phyloP scores from a whole-genome alignment of 176 grass and related monocot genomes.

The Musa acuminata region DNA sequence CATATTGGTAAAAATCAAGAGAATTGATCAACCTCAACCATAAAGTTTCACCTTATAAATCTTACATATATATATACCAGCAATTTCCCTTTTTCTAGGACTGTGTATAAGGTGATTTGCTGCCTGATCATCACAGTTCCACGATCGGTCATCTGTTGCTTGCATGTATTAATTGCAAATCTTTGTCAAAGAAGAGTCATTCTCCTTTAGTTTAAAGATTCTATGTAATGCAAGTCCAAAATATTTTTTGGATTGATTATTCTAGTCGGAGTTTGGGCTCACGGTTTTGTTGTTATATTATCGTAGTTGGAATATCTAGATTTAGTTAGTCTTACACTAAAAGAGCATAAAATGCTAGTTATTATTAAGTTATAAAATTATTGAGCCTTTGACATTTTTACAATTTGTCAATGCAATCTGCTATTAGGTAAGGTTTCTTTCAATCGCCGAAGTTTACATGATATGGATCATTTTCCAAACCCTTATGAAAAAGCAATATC shows the following conservation, averaged over 20 bases:
- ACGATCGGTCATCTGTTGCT: background rate
- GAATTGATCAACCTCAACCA: no score
- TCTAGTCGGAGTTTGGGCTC: no score
- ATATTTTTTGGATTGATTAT: no score
- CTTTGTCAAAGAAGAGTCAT: background rate
- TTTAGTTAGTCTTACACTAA: background rate
- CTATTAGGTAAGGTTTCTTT: constrained; percentile 33
- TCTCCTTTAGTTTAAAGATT: background rate
- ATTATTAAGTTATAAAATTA: background rate
- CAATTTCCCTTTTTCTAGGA: background rate
- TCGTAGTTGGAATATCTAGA: background rate
- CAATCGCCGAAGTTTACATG: constrained; percentile 32
- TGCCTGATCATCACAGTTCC: no score
- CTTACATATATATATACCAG: no score
- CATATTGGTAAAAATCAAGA: no score
- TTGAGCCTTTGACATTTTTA: background rate
- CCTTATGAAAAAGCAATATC: constrained; percentile 41
- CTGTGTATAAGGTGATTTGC: background rate
- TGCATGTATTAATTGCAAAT: background rate
- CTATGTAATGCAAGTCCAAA: no score
- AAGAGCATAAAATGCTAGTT: background rate
- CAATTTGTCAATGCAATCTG: background rate
- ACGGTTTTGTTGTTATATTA: background rate
- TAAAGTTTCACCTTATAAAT: no score
- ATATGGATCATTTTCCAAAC: constrained; percentile 16